Evolutionary conservation across 192 early-diverging fungal genomes (phyloP).

Genomic region (Diversispora eburnea): DNA sequence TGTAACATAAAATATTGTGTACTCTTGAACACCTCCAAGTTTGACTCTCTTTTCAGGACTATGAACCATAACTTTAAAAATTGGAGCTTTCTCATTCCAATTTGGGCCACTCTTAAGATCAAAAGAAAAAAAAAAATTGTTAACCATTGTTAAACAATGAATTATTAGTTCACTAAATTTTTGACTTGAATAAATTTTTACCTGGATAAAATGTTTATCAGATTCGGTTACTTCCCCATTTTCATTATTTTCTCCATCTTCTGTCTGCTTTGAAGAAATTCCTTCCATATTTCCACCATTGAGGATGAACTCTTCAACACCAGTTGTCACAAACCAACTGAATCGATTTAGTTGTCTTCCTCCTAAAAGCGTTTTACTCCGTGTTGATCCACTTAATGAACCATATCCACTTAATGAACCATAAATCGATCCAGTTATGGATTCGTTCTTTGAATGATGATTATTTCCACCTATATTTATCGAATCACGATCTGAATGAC

Average conservation of each 20-base stretch:
- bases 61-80: constrained; percentile 41
- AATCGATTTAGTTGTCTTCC: constrained; percentile 42
- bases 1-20: constrained; percentile 41
- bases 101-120: constrained; percentile 37
- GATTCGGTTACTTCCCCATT: constrained; percentile 43
- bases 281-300: constrained; percentile 28
- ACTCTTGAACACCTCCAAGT: constrained; percentile 44
- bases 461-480: neutral
- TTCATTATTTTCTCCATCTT: constrained; percentile 31
- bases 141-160: neutral
- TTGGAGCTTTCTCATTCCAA: constrained; percentile 41
- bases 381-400: constrained; percentile 21
- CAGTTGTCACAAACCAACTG: constrained; percentile 45
- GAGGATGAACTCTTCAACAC: constrained; percentile 43
- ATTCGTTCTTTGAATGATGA: neutral
- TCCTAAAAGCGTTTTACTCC: constrained; percentile 37
- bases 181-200: neutral
- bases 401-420: neutral
- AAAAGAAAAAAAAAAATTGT: too few relatives aligned
- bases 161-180: neutral
- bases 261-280: constrained; percentile 18
- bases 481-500: constrained; percentile 8
- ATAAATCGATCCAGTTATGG: neutral
- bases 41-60: constrained; percentile 43
- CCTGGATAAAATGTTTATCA: constrained; percentile 43